A percentile compares a stretch with the other conserved stretches of the same genome.
phyloP scores from a whole-genome alignment of 176 grass and related monocot species.

The Echinochloa phyllopogon region DNA sequence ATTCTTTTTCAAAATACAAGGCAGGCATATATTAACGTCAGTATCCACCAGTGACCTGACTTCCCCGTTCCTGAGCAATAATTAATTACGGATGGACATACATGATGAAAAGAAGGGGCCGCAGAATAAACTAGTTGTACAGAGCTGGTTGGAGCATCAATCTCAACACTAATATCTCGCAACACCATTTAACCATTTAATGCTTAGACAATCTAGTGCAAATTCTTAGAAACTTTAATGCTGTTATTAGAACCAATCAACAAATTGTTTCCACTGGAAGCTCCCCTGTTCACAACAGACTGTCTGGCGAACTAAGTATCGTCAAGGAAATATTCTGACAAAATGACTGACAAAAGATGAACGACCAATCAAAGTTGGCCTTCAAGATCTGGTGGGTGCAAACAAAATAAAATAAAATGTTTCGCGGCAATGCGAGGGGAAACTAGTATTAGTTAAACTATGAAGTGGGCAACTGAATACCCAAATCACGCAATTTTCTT shows the following conservation, averaged over 20 bases:
- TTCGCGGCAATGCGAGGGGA: neutral
- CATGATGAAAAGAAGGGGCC: conserved; percentile 1
- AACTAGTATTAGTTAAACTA: conserved; percentile 6
- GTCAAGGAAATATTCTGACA: neutral
- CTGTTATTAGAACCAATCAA: neutral
- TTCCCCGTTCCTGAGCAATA: conserved; percentile 19
- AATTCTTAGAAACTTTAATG: conserved; percentile 3
- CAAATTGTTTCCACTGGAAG: neutral
- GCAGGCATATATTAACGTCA: conserved; percentile 23
- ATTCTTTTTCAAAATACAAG: conserved; percentile 27
- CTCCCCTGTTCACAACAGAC: neutral
- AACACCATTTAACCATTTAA: conserved; percentile 29
- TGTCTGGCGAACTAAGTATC: neutral
- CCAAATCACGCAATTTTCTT: conserved; percentile 19
- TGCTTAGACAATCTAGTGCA: neutral
- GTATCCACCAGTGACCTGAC: conserved; percentile 22
- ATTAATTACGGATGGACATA: conserved; percentile 12
- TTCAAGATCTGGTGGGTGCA: neutral
- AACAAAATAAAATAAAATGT: neutral
- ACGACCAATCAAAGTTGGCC: conserved; percentile 4
- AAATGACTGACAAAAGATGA: neutral
- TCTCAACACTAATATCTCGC: conserved; percentile 21
- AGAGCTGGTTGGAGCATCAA: conserved; percentile 21
- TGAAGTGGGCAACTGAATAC: neutral
- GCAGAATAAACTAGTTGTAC: conserved; percentile 17